These are phyloP conservation scores for Vaccinium corymbosum DNA, from an alignment of 148 eudicot species.

Conservation along the genomic window DNA sequence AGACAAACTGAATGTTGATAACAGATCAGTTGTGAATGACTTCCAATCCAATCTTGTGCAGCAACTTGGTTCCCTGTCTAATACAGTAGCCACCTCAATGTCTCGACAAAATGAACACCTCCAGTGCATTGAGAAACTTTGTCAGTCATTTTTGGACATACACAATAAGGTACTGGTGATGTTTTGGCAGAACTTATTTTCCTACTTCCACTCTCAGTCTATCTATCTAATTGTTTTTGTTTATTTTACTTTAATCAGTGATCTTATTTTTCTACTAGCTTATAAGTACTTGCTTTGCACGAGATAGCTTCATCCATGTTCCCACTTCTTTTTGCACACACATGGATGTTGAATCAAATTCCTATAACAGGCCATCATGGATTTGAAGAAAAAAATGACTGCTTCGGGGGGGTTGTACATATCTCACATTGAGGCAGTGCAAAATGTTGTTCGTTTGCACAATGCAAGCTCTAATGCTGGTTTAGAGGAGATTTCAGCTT, in stretches of 20 bases:
- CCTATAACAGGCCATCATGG: slow-evolving; percentile 46
- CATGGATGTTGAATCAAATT: slow-evolving; percentile 5
- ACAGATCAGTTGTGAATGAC: slow-evolving; percentile 63
- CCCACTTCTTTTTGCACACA: background rate
- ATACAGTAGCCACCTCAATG: slow-evolving; percentile 52
- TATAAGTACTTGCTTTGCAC: background rate
- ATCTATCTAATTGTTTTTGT: background rate
- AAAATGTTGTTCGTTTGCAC: slow-evolving; percentile 87
- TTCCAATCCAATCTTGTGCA: slow-evolving; percentile 62
- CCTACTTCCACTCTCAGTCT: background rate
- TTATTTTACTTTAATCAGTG: background rate
- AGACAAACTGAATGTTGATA: slow-evolving; percentile 70
- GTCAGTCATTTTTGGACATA: slow-evolving; percentile 56
- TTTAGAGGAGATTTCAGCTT: slow-evolving; percentile 74
- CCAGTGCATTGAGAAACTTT: slow-evolving; percentile 58
- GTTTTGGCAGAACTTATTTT: background rate
- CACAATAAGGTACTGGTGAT: slow-evolving; percentile 60
- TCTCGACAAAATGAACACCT: slow-evolving; percentile 70
- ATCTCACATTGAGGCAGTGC: slow-evolving; percentile 84
- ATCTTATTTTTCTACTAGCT: background rate
- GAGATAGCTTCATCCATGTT: background rate
- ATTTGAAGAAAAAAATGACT: slow-evolving; percentile 67
- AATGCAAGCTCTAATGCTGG: slow-evolving; percentile 71
- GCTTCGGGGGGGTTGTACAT: slow-evolving; percentile 57
- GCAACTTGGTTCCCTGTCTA: slow-evolving; percentile 56